phyloP scores from a whole-genome alignment of 331 rosid genomes.

The Rosa hybrid region DNA sequence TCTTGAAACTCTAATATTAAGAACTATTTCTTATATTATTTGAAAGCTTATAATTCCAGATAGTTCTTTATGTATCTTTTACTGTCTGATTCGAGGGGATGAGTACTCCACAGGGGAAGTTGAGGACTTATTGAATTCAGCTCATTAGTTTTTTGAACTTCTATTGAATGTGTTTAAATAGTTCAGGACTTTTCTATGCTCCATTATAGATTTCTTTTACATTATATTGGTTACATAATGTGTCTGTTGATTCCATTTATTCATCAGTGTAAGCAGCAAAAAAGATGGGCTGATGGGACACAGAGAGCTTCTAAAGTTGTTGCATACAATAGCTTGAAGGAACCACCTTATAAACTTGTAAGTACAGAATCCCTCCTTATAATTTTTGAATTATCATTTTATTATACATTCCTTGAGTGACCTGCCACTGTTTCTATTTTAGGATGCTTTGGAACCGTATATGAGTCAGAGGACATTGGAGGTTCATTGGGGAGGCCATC shows the following conservation, averaged over 20 bases:
- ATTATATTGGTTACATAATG: not conserved
- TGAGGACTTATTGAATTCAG: not conserved
- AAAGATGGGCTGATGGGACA: constrained; percentile 35
- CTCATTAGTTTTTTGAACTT: not conserved
- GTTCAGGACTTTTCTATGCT: constrained; percentile 16
- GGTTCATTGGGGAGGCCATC: constrained; percentile 85
- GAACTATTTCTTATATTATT: no score
- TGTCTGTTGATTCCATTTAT: constrained; percentile 17
- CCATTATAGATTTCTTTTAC: not conserved
- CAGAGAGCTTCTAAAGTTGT: constrained; percentile 47
- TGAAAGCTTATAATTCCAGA: not conserved
- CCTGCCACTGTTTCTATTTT: constrained; percentile 12
- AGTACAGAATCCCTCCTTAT: constrained; percentile 30
- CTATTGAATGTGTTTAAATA: not conserved
- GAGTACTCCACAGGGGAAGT: no score
- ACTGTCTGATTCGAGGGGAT: no score
- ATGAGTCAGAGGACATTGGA: constrained; percentile 82
- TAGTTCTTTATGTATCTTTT: no score
- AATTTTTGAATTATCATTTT: not conserved
- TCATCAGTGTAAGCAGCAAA: constrained; percentile 40
- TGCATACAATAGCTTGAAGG: constrained; percentile 77
- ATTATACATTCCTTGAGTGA: not conserved
- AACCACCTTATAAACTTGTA: constrained; percentile 84
- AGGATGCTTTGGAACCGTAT: constrained; percentile 94
- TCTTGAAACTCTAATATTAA: not conserved